Base-by-base conservation (phyloP, 257 asterid species). In the Nicotiana otophora region DNA sequence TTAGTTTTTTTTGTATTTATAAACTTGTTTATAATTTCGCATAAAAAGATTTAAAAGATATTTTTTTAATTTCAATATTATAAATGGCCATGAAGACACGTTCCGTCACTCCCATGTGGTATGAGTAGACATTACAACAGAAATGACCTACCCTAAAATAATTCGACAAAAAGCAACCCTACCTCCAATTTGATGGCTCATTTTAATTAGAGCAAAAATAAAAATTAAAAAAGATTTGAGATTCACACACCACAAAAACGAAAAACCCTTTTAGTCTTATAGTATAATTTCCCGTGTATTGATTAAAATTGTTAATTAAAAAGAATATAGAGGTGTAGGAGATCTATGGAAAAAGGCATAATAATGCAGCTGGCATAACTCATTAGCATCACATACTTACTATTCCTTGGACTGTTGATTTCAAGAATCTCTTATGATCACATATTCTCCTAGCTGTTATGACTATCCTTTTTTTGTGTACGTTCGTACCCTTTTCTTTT, bases 111-210 rank as follows among this genome's bases (percentile, higher is more conserved):
- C 62, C 80, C 80, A 74, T 74, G 80, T 74, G 80, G 87, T 86
- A 88, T 90, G 91, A 86, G 82, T 75, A 84, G 84, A 81, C 89
- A 84, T 64, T 81, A 81, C 78, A 60, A 31, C 23, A 72, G 53
- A 48, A 20, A 17, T 66, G 82, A 84, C 88, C 89, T 53, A 81
- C 80, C 88, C 86, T 87, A 82, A 34, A 14, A 61, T 20, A 20
- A 72, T 42, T 42, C 26, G 23, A 20, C 17, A 72, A 72, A 72
- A 72, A 72, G 36, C 78, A 14, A 42, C 12, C 34, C 57, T 69
- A 28, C 17, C 11, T 69, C 54, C 30, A 17, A 34, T 36, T 68
- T 68, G 54, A 20, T 2, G 16, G 66, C 66, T 61, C 14, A 20
- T 20, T 61, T 61, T 7, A 7, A 42, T 42, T 42, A 42, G 48